Evolutionary conservation across 495 filamentous ascomycete species (phyloP).

Genomic region (Podospora pseudocomata): DNA sequence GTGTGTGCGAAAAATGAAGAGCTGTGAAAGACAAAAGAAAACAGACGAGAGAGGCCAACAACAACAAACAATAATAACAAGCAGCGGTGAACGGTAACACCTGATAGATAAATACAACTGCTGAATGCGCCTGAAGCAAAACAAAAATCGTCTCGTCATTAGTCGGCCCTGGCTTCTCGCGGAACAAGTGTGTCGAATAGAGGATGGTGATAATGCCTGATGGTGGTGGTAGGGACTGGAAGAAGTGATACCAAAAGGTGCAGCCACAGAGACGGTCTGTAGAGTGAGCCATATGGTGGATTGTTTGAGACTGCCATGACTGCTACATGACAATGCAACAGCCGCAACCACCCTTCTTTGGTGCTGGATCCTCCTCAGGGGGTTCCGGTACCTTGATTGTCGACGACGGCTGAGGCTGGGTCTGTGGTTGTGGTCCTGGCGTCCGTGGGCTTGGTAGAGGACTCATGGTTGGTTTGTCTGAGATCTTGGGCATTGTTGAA

Average conservation of each 20-base stretch:
- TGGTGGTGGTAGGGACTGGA: not conserved
- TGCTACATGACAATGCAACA: conserved; percentile 55
- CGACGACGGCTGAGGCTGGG: conserved; percentile 18
- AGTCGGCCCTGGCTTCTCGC: conserved; percentile 14
- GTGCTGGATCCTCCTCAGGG: conserved; percentile 33
- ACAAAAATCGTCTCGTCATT: conserved; percentile 27
- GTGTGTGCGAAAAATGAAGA: not conserved
- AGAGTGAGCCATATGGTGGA: not conserved
- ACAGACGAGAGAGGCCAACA: conserved; percentile 4
- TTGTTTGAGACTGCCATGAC: not conserved
- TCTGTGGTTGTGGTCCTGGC: conserved; percentile 24
- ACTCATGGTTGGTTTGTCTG: conserved; percentile 39
- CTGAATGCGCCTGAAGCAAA: conserved; percentile 20
- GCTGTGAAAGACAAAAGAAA: conserved; percentile 18
- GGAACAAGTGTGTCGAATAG: not conserved
- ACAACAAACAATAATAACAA: conserved; percentile 3
- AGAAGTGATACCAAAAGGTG: not conserved
- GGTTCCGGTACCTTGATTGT: conserved; percentile 35
- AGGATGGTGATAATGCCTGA: not conserved
- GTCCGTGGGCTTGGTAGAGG: conserved; percentile 38
- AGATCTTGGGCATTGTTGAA: conserved; percentile 56
- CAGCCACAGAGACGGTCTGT: not conserved
- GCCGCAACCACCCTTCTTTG: conserved; percentile 47
- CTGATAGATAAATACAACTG: conserved; percentile 15
- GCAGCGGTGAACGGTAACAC: conserved; percentile 2